These are phyloP conservation scores for Micractinium conductrix DNA, from an alignment of 139 green algal genomes.

Conservation along the genomic window DNA sequence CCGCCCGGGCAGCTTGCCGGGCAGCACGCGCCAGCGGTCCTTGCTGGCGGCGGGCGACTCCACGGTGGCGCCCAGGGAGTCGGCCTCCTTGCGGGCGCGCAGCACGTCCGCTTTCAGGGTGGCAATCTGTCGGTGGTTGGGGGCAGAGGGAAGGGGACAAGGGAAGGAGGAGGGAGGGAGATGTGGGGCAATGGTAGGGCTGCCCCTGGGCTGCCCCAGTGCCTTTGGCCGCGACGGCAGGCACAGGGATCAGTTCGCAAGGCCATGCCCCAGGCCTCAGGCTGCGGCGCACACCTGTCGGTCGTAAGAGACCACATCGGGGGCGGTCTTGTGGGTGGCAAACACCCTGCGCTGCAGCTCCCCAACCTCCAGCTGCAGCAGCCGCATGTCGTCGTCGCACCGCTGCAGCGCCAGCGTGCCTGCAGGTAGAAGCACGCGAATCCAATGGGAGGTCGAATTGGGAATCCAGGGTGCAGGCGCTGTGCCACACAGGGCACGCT, in stretches of 20 bases:
- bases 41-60: slow-evolving; percentile 76
- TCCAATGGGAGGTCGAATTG: no score
- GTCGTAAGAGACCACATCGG: slow-evolving; percentile 28
- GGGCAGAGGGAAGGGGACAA: no score
- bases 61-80: slow-evolving; percentile 65
- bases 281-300: no score
- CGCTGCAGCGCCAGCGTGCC: slow-evolving; percentile 63
- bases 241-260: no score
- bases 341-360: slow-evolving; percentile 68
- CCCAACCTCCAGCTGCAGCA: slow-evolving; percentile 66
- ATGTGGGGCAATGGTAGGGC: no score
- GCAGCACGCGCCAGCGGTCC: slow-evolving; percentile 69
- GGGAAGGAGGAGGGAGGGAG: no score
- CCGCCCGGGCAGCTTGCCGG: slow-evolving; percentile 77
- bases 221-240: no score
- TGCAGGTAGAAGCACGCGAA: no score
- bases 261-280: no score
- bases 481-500: no score
- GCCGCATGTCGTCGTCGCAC: slow-evolving; percentile 73
- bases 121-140: slow-evolving; percentile 26
- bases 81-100: slow-evolving; percentile 55
- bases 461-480: not conserved
- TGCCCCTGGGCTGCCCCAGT: no score
- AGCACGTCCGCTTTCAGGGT: slow-evolving; percentile 30
- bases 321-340: slow-evolving; percentile 52